These are phyloP conservation scores for Yamadazyma spencermartinsiae DNA, from an alignment of 1,139 yeast species.

Conservation along the genomic window DNA sequence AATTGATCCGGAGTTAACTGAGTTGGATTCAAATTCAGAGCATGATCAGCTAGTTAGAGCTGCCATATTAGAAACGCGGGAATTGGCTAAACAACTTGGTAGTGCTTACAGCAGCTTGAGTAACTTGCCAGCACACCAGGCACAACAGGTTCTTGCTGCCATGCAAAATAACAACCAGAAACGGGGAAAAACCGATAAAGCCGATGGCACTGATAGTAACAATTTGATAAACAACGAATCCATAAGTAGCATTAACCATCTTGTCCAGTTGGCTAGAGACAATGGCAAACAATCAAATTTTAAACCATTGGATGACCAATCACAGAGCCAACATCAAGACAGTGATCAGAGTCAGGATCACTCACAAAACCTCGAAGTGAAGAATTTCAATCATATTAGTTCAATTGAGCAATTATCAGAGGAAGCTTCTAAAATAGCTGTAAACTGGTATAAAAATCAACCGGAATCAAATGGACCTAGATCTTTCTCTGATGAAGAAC, in stretches of 20 bases:
- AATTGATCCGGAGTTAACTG: constrained; percentile 65
- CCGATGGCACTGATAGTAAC: background rate
- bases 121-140: constrained; percentile 26
- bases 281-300: constrained; percentile 4
- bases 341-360: background rate
- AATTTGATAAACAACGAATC: constrained; percentile 1
- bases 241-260: constrained; percentile 8
- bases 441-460: constrained; percentile 38
- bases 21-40: constrained; percentile 45
- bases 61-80: constrained; percentile 66
- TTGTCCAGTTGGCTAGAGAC: constrained; percentile 11
- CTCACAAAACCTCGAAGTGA: constrained; percentile 7
- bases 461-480: constrained; percentile 41
- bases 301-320: constrained; percentile 2
- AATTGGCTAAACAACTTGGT: constrained; percentile 47
- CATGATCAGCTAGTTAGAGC: constrained; percentile 67
- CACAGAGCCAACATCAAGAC: background rate
- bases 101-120: constrained; percentile 13
- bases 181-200: background rate
- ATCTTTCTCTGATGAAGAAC: constrained; percentile 63
- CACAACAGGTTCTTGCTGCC: constrained; percentile 24
- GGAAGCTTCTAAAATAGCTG: constrained; percentile 37
- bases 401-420: constrained; percentile 36
- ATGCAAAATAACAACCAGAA: constrained; percentile 7
- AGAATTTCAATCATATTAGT: constrained; percentile 28